phyloP scores from a whole-genome alignment of 257 asterid species.

The Capsicum chinense region DNA sequence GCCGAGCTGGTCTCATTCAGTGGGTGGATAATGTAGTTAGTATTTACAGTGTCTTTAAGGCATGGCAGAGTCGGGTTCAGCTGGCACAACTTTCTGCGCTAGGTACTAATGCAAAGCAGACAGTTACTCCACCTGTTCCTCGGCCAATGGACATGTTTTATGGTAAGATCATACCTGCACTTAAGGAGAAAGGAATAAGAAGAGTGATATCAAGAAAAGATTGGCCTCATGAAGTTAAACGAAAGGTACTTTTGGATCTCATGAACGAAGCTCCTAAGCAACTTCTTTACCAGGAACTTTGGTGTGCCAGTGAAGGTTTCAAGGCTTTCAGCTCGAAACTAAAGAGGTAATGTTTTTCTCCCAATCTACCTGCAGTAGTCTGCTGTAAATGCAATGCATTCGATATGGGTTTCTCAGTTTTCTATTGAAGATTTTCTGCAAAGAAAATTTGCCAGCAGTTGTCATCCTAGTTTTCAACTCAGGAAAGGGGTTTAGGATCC shows the following conservation, averaged over 20 bases:
- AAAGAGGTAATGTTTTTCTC: constrained; percentile 62
- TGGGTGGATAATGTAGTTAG: constrained; percentile 96
- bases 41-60: constrained; percentile 88
- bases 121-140: constrained; percentile 80
- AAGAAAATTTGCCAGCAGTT: neutral
- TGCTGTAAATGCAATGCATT: constrained; percentile 13
- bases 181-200: constrained; percentile 96
- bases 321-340: constrained; percentile 85
- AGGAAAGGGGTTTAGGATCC: neutral
- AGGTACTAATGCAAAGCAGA: constrained; percentile 62
- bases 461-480: constrained; percentile 22
- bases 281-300: constrained; percentile 94
- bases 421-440: neutral
- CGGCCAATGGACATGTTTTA: constrained; percentile 99
- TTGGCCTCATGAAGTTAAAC: constrained; percentile 99
- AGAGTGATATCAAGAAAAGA: constrained; percentile 97
- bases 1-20: constrained; percentile 98
- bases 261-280: constrained; percentile 95
- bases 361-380: constrained; percentile 3
- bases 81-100: constrained; percentile 67
- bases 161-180: constrained; percentile 97
- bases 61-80: constrained; percentile 93
- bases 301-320: constrained; percentile 99
- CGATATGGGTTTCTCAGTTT: neutral
- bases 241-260: constrained; percentile 88